Percentiles rank a stretch among this genome's conserved stretches.
Conservation (phyloP, 257 asterid species). For the Solanum dulcamara region DNA sequence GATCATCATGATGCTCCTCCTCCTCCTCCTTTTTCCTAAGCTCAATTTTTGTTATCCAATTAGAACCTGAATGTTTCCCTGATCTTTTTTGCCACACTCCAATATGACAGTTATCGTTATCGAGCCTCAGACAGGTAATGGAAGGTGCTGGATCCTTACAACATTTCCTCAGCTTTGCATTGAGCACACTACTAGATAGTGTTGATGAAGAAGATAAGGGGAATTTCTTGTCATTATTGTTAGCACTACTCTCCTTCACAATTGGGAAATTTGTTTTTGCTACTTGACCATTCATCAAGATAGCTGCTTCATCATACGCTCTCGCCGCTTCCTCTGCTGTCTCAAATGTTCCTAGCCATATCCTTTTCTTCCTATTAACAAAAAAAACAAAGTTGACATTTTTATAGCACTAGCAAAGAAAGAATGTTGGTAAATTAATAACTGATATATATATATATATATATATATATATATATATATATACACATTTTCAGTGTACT, state of each 20-base stretch:
- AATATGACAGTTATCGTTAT: constrained; percentile 39
- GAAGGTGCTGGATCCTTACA: constrained; percentile 68
- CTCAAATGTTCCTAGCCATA: constrained; percentile 74
- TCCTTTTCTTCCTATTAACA: constrained; percentile 50
- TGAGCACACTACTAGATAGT: constrained; percentile 31
- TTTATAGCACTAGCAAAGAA: not conserved
- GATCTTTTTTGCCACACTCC: constrained; percentile 72
- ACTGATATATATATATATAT: too few species aligned
- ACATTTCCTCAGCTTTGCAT: constrained; percentile 52
- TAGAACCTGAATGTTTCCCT: constrained; percentile 37
- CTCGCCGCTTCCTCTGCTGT: constrained; percentile 71
- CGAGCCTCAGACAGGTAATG: constrained; percentile 62
- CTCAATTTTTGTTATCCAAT: constrained; percentile 66
- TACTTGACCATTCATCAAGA: constrained; percentile 58
- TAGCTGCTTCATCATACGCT: constrained; percentile 62
- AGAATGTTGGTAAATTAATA: not conserved
- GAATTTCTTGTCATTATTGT: not conserved
- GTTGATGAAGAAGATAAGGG: constrained; percentile 1
- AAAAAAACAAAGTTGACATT: not conserved
- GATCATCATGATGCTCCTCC: not conserved
- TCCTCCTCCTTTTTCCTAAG: constrained; percentile 16
- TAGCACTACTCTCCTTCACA: not conserved
- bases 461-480: too few species aligned
- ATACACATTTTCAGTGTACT: not conserved
- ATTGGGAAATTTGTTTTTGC: constrained; percentile 59